Percentiles rank a stretch among this genome's conserved stretches.
Evolutionary conservation across 2,329 filamentous ascomycete genomes (phyloP).

Genomic region (Didymella arachidicola): DNA sequence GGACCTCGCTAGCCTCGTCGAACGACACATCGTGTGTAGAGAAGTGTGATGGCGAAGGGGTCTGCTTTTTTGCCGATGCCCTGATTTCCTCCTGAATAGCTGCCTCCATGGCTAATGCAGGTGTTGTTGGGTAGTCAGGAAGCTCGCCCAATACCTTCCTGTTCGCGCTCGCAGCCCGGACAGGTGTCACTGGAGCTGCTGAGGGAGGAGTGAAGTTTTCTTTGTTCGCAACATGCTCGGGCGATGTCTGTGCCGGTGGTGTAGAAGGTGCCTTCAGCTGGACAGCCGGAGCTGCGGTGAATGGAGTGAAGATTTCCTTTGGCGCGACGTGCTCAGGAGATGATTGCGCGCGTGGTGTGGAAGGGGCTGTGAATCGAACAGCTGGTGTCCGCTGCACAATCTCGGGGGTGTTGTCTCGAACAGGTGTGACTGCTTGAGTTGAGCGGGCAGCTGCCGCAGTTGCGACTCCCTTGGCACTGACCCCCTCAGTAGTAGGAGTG

Average conservation of each 20-base stretch:
- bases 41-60: constrained; percentile 30
- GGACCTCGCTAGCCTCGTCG: constrained; percentile 26
- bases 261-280: constrained; percentile 17
- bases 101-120: constrained; percentile 34
- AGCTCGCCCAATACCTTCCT: constrained; percentile 21
- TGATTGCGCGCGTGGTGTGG: constrained; percentile 13
- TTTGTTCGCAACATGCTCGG: constrained; percentile 19
- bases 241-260: constrained; percentile 16
- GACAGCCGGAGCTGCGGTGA: constrained; percentile 2
- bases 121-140: constrained; percentile 33
- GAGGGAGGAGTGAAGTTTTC: constrained; percentile 18
- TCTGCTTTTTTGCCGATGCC: constrained; percentile 39
- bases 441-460: not conserved
- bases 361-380: constrained; percentile 13
- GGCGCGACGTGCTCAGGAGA: constrained; percentile 18
- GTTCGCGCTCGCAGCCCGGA: constrained; percentile 20
- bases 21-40: constrained; percentile 24
- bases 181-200: constrained; percentile 17
- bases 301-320: constrained; percentile 16
- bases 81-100: constrained; percentile 38
- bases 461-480: not conserved
- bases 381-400: constrained; percentile 14
- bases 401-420: constrained; percentile 15
- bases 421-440: constrained; percentile 5
- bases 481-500: constrained; percentile 3